Base-by-base conservation (phyloP, 495 filamentous ascomycete genomes). In the Alectoria sarmentosa region DNA sequence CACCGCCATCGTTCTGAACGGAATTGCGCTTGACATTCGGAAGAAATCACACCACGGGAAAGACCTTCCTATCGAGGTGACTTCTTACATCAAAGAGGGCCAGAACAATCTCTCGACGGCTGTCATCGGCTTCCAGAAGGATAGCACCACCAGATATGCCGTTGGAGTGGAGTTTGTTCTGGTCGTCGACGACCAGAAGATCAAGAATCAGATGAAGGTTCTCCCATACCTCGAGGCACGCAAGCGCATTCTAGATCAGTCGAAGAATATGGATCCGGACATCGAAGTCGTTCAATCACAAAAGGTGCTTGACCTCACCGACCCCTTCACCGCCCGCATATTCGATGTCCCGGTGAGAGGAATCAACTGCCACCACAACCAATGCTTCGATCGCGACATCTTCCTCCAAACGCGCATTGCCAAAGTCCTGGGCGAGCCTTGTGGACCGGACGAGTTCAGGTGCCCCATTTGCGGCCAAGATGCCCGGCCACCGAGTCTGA, bases 341-440 rank as follows among this genome's bases (percentile, higher is more conserved):
- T 91, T 88, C 70, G 76, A 82, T 4, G 76, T 82, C 0, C 91
- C 92, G 5, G 89, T 83, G 10, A 86, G 91, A 23, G 84, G 89
- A 19, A 75, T 66, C 10, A 56, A 54, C 21, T 89, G 86, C 72
- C 75, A 75, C 10, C 92, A 97, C 72, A 75, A 84, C 42, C 90
- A 96, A 73, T 95, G 90, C 72, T 96, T 97, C 71, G 92, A 97
- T 72, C 86, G 94, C 30, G 83, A 90, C 34, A 91, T 83, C 0
- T 96, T 88, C 76, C 80, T 97, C 17, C 70, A 76, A 19, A 91
- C 88, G 0, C 82, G 88, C 0, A 82, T 74, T 71, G 75, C 73
- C 65, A 76, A 72, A 63, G 69, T 69, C 64, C 76, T 70, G 54
- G 81, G 69, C 42, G 78, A 81, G 64, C 82, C 84, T 0, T 81